Percentiles rank a stretch among this genome's conserved stretches.
Evolutionary conservation across 768 basidiomycete species (phyloP).

Genomic region (Tulasnella sp.): DNA sequence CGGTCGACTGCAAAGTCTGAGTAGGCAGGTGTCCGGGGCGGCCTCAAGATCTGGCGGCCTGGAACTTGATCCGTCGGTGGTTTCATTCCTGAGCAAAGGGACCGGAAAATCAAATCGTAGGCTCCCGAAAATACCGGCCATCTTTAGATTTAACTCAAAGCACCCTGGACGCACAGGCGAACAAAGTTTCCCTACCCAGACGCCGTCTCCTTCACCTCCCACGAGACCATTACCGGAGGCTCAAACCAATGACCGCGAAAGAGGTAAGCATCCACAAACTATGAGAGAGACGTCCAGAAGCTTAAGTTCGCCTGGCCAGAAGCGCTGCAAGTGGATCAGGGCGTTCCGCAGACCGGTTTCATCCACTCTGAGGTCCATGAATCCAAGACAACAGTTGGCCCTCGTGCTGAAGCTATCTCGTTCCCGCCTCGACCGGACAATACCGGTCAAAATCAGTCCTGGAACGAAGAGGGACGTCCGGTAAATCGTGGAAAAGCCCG

Average conservation of each 20-base stretch:
- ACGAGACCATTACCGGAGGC: not conserved
- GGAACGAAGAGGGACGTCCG: not conserved
- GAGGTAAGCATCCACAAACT: not conserved
- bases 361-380: not conserved
- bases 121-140: not conserved
- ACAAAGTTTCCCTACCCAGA: not conserved
- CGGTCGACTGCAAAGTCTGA: too few species aligned
- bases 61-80: not conserved
- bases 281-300: not conserved
- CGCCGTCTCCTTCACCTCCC: not conserved
- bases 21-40: too few species aligned
- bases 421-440: not conserved
- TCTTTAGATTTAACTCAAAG: not conserved
- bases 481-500: not conserved
- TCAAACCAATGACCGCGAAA: not conserved
- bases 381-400: not conserved
- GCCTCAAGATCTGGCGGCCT: not conserved
- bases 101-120: not conserved
- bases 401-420: not conserved
- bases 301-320: not conserved
- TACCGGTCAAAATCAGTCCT: not conserved
- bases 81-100: not conserved
- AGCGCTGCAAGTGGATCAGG: not conserved
- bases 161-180: not conserved
- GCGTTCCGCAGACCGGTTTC: not conserved